phyloP scores from a whole-genome alignment of 1,284 basidiomycete species.

The Cryptococcus neoformans region DNA sequence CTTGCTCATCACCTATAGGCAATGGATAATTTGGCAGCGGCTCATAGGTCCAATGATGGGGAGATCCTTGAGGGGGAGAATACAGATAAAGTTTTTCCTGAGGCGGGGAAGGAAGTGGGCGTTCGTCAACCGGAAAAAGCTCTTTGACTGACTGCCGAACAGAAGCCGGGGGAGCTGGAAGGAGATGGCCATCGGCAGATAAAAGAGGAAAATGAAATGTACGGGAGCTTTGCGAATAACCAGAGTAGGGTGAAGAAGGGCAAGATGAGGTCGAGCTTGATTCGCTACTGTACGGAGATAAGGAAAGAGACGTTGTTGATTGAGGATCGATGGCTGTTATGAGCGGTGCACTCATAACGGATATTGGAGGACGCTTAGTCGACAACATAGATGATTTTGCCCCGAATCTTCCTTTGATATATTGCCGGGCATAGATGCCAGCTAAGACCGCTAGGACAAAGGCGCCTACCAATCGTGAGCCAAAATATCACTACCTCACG shows the following conservation, averaged over 20 bases:
- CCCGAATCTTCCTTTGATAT: slow-evolving; percentile 1
- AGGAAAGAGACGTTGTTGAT: slow-evolving; percentile 4
- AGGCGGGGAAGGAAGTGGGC: slow-evolving; percentile 15
- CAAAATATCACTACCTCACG: background rate
- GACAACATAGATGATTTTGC: slow-evolving; percentile 1
- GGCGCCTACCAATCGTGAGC: slow-evolving; percentile 11
- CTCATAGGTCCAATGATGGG: too few species aligned
- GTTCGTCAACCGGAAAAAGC: background rate
- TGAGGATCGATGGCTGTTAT: slow-evolving; percentile 2
- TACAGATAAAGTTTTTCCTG: too few species aligned
- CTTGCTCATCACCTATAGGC: too few species aligned
- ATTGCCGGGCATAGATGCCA: slow-evolving; percentile 7
- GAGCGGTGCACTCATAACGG: slow-evolving; percentile 12
- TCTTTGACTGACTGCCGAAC: too few species aligned
- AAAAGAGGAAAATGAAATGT: slow-evolving; percentile 37
- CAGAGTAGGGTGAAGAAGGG: slow-evolving; percentile 11
- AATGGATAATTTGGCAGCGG: too few species aligned
- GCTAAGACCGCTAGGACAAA: slow-evolving; percentile 12
- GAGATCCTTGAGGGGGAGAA: too few species aligned
- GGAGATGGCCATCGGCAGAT: slow-evolving; percentile 32
- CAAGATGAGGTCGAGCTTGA: slow-evolving; percentile 5
- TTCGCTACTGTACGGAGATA: slow-evolving; percentile 2
- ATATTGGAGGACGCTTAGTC: slow-evolving; percentile 10
- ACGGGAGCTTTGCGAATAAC: slow-evolving; percentile 21
- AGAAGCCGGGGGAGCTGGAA: background rate